Evolutionary conservation across 768 basidiomycete genomes (phyloP), one percentile per base, ranked within the genome.

Genomic region (Naematelia aurantialba): DNA sequence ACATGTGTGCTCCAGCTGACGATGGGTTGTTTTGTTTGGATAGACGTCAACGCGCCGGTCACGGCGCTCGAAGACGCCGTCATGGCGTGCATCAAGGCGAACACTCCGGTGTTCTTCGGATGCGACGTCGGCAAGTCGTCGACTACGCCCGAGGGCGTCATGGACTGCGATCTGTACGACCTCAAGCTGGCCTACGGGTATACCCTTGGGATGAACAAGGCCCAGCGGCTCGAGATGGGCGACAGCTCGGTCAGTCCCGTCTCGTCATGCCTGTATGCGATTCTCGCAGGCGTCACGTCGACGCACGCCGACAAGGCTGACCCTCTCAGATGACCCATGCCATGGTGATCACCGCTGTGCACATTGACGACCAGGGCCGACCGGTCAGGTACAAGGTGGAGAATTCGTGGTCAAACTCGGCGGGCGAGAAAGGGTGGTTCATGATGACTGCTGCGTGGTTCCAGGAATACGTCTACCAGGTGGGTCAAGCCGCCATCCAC

Each of bases 371-470:
- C 55, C 73, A 76, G 1, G 90, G 89, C 53, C 84, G 83, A 58
- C 87, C 91, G 0, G 78, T 93, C 19, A 83, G 91, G n/a, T 98
- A 91, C 83, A 90, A 91, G 78, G 89, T 98, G 19, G 94, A 98
- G 81, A 98, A 98, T 80, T 88, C 87, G 2, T 98, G 94, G 94
- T 89, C 89, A 14, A 85, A 85, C 25, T 79, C 79, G 0, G 82
- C 81, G 0, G 88, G 91, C 24, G 81, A 91, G 65, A 86, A 91
- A 66, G 93, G 93, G 4, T 93, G 85, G 78, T 90, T 88, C 79
- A 84, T 94, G 68, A 93, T 94, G 91, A 89, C 85, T 50, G 88
- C 67, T 4, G 72, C 65, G 0, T 98, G 94, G 93, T 97, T 97
- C 77, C 86, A 87, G 56, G 81, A 97, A 87, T 90, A 67, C 69